These are phyloP conservation scores for Biscutella laevigata DNA, from an alignment of 441 rosid genomes.

Conservation along the genomic window DNA sequence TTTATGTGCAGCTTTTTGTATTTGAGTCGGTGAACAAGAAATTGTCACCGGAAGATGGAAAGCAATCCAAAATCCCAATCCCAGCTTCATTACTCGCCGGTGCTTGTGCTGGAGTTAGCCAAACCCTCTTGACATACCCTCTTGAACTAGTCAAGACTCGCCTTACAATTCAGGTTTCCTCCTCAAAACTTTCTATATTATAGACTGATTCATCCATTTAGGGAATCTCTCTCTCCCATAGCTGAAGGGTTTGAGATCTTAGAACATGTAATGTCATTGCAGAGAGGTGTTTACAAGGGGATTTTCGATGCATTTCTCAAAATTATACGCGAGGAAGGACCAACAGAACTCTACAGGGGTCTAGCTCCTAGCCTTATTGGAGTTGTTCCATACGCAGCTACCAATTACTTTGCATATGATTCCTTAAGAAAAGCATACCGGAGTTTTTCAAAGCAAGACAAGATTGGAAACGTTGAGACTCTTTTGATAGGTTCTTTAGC, in stretches of 20 bases:
- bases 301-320: constrained; percentile 69
- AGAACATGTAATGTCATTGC: constrained; percentile 24
- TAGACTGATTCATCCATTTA: neutral
- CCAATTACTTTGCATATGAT: constrained; percentile 90
- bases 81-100: constrained; percentile 89
- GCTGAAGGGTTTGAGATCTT: neutral
- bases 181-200: neutral
- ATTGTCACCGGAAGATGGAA: constrained; percentile 60
- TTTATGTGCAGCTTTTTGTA: constrained; percentile 45
- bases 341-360: constrained; percentile 79
- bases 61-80: constrained; percentile 56
- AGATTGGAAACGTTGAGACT: constrained; percentile 81
- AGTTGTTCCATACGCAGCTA: constrained; percentile 91
- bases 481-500: constrained; percentile 87
- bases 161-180: constrained; percentile 71
- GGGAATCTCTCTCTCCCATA: neutral
- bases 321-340: constrained; percentile 72
- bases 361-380: constrained; percentile 94
- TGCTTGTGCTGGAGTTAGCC: constrained; percentile 97
- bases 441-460: constrained; percentile 59
- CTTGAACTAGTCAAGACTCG: constrained; percentile 91
- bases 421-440: constrained; percentile 65
- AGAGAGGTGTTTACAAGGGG: constrained; percentile 74
- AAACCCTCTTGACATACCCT: constrained; percentile 86
- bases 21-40: constrained; percentile 81